Evolutionary conservation across 2,329 filamentous ascomycete genomes (phyloP), one percentile per base, ranked within the genome.

Genomic region (Nothophoma quercina): DNA sequence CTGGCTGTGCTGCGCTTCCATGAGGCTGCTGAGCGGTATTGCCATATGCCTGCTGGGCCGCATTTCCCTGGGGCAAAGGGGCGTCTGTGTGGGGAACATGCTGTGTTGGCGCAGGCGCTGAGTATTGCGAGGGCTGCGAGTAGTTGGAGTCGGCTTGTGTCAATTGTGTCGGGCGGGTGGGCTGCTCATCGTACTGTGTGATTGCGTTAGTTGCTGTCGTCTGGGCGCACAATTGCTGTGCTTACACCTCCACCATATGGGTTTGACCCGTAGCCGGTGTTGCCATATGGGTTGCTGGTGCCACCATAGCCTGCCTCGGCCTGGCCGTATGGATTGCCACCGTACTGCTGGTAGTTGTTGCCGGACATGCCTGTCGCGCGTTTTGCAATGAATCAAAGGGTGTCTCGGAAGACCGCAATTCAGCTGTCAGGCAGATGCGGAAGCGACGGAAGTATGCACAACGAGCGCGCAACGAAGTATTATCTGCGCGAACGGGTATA

Each of bases 271-370:
- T 72, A 70, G 34, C 67, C 64, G 21, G 57, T 65, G 26, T 68
- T 68, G 42, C 72, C 74, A 46, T 78, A 78, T 7, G 75, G 74
- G 57, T 77, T 75, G 22, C 65, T 62, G 25, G 56, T 50, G 22
- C 58, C 58, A 25, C 60, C 63, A 36, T 67, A 67, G 16, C 64
- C 63, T 28, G 56, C 63, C 47, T 72, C 78, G 76, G 74, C 58
- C 49, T 65, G 79, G 56, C 82, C 78, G 71, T 90, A 90, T 30
- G 86, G 87, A 69, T 89, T 88, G 58, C 78, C 77, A 58, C 76
- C 72, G 61, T 81, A 81, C 51, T 83, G 81, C 60, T 83, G 79
- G 72, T 88, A 87, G 54, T 69, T 70, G 45, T 60, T 67, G 60
- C 65, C 44, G 2, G 69, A 69, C 68, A 71, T 72, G 51, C 35